Conservation (phyloP, 2,329 filamentous ascomycete species). For the Ceratocystis ficicola region DNA sequence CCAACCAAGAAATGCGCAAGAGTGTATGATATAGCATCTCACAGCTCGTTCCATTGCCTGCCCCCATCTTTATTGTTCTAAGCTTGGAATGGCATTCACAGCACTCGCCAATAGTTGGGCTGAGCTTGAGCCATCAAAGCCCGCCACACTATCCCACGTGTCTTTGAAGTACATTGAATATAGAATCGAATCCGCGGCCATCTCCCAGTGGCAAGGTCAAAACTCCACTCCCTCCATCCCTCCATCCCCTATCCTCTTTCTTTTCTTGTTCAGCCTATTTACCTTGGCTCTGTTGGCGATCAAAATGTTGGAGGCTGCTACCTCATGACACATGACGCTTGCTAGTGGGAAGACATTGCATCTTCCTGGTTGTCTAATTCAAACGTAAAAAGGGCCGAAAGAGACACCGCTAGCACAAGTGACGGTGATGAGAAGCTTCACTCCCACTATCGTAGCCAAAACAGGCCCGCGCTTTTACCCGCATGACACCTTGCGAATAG, state of each 20-base stretch:
- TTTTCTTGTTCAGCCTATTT: not conserved
- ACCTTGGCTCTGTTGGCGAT: not conserved
- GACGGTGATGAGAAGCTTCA: not conserved
- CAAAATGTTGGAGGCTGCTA: not conserved
- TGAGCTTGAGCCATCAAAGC: not conserved
- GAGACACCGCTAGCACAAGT: not conserved
- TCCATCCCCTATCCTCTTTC: too few relatives aligned
- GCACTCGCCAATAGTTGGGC: not conserved
- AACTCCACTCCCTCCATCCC: not conserved
- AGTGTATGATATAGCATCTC: not conserved
- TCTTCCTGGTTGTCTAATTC: not conserved
- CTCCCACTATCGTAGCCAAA: not conserved
- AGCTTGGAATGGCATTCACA: not conserved
- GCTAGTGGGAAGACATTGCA: not conserved
- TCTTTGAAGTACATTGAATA: too few relatives aligned
- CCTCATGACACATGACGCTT: not conserved
- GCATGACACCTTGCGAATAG: not conserved
- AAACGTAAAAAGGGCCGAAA: slow-evolving; percentile 7
- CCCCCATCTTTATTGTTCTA: not conserved
- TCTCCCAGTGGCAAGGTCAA: not conserved
- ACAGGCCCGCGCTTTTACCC: not conserved
- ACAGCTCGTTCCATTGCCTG: not conserved
- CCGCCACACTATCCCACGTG: not conserved
- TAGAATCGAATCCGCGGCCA: not conserved
- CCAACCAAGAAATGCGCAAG: too few relatives aligned